phyloP scores from a whole-genome alignment of 331 rosid species.

The Quercus phellos region DNA sequence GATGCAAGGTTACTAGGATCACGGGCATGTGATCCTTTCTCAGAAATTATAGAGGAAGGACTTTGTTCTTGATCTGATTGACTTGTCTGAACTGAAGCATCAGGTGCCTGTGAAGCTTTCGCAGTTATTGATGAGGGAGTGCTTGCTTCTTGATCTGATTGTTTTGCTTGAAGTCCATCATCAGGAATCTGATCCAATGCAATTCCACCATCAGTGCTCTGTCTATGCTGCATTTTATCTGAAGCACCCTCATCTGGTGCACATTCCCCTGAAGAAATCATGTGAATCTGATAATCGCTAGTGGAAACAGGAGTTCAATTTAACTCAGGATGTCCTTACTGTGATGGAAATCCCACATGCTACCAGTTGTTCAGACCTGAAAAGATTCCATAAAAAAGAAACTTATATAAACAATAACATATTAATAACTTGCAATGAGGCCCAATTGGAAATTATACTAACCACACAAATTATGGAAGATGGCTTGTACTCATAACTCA shows the following conservation, averaged over 20 bases:
- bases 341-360: conserved; percentile 3
- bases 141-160: conserved; percentile 27
- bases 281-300: conserved; percentile 28
- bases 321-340: conserved; percentile 30
- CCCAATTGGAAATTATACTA: no score
- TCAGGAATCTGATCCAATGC: background rate
- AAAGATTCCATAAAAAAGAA: background rate
- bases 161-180: conserved; percentile 1
- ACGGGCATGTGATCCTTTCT: conserved; percentile 42
- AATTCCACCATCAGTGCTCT: conserved; percentile 32
- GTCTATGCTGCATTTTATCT: conserved; percentile 40
- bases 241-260: conserved; percentile 40
- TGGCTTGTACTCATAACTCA: background rate
- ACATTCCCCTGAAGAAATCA: conserved; percentile 65
- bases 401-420: background rate
- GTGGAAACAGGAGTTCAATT: conserved; percentile 25
- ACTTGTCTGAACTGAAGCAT: conserved; percentile 27
- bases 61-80: conserved; percentile 46
- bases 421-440: background rate
- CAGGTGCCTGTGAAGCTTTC: conserved; percentile 32
- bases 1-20: conserved; percentile 10
- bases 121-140: conserved; percentile 18
- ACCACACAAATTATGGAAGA: background rate
- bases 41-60: conserved; percentile 24
- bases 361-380: conserved; percentile 4